Base-by-base conservation (phyloP, 176 grass and related monocot species). In the Rhipidocladum racemiflorum region DNA sequence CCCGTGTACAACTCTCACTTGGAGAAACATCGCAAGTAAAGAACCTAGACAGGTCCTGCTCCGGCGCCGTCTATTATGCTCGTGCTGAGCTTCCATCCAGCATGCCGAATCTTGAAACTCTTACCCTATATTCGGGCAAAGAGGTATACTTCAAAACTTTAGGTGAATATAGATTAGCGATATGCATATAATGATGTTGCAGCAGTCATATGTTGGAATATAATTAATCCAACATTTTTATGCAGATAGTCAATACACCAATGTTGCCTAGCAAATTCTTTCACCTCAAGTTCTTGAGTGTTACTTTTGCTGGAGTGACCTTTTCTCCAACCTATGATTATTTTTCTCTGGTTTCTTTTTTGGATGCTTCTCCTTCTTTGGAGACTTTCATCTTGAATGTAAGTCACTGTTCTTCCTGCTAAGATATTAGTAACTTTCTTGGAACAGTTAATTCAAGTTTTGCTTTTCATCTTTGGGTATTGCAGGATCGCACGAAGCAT, bases 21-120 rank as follows among this genome's bases (percentile, higher is more conserved):
- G 72, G 32, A 56, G 32, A 21, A 7, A 24, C 12, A 28, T 51
- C 61, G 18, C 7, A 23, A 49, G 6, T 34, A 18, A 78, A 76
- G 72, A 32, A 24, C 4, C 27, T 67, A 7, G 0, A 4, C 11
- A 27, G 44, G 36, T 0, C 0, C 0, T 6, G 5, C 2, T 4
- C 1, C 0, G 2, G 16, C 29, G 44, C 44, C 42, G 17, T 73
- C 42, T 51, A 4, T 73, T 63, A 83, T 83, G 42, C 56, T 38
- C n/a, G 59, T 51, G 56, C n/a, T 3, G 40, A 84, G 20, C 68
- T 84, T 59, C 49, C 62, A 0, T 68, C 71, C 12, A 17, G 40
- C 34, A n/a, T 68, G 38, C 82, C 62, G 17, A 84, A 68, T 66
- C 49, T 84, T 25, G 62, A 84, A 63, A 84, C 72, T 46, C 72